These are phyloP conservation scores for Arachnomyces sp. DNA, from an alignment of 2,329 filamentous ascomycete genomes.

Conservation along the genomic window DNA sequence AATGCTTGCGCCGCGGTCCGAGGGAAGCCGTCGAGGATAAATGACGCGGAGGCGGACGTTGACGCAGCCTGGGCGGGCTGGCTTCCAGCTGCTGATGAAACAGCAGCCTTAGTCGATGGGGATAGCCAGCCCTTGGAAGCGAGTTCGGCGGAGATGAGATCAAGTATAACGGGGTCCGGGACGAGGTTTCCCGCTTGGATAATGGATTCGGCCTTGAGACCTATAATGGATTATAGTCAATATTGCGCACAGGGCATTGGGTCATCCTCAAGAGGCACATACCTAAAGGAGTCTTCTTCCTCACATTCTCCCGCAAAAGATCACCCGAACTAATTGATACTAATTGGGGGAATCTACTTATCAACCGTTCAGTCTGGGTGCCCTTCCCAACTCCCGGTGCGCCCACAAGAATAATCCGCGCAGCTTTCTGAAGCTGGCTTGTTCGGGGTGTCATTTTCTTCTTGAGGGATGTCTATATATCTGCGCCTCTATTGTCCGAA, in stretches of 20 bases:
- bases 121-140: conserved; percentile 75
- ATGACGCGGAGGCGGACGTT: conserved; percentile 59
- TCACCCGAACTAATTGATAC: conserved; percentile 91
- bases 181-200: conserved; percentile 89
- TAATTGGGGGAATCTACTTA: conserved; percentile 78
- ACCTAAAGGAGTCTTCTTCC: conserved; percentile 79
- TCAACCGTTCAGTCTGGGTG: conserved; percentile 83
- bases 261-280: conserved; percentile 15
- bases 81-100: conserved; percentile 31
- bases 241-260: too few species aligned
- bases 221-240: conserved; percentile 38
- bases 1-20: conserved; percentile 73
- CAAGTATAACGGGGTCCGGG: conserved; percentile 81
- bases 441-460: conserved; percentile 25
- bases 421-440: conserved; percentile 62
- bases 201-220: conserved; percentile 79
- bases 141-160: conserved; percentile 85
- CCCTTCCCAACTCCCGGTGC: conserved; percentile 97
- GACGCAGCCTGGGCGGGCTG: conserved; percentile 36
- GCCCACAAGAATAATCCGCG: conserved; percentile 87
- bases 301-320: conserved; percentile 84
- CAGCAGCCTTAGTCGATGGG: too few species aligned
- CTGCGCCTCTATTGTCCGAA: conserved; percentile 1
- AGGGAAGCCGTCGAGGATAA: conserved; percentile 93
- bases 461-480: background rate